A percentile compares a stretch with the other conserved stretches of the same genome.
These are phyloP conservation scores for Scalesia atractyloides DNA, from an alignment of 129 eudicot species.

Conservation along the genomic window DNA sequence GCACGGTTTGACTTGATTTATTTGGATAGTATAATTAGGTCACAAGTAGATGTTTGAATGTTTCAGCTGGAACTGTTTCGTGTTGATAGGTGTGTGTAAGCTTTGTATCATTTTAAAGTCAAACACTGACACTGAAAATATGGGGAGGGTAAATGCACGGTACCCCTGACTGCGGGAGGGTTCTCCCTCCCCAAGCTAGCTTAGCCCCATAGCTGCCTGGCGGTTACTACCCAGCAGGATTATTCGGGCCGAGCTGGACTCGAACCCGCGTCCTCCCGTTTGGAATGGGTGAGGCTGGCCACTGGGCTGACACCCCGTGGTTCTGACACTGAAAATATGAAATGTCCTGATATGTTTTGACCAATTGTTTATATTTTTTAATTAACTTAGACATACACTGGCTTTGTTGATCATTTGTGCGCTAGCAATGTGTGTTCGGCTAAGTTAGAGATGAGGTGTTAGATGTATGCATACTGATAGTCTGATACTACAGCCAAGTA, in stretches of 20 bases:
- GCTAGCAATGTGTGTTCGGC: background rate
- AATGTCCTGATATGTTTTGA: background rate
- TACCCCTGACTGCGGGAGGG: too few species aligned
- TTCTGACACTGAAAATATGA: too few species aligned
- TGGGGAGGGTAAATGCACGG: too few species aligned
- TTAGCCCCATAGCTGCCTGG: too few species aligned
- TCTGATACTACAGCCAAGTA: too few species aligned
- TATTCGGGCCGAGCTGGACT: too few species aligned
- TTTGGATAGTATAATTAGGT: background rate
- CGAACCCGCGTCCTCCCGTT: too few species aligned
- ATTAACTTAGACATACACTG: background rate
- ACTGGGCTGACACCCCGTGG: too few species aligned
- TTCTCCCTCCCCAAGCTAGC: too few species aligned
- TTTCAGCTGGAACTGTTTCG: background rate
- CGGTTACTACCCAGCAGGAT: too few species aligned
- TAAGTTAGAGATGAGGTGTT: slow-evolving; percentile 3
- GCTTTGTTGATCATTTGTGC: background rate
- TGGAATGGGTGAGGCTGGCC: too few species aligned
- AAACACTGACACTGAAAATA: too few species aligned
- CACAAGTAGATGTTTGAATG: background rate
- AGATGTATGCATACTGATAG: background rate
- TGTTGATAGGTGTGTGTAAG: background rate
- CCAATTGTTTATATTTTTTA: background rate
- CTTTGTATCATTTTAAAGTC: background rate
- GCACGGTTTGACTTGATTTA: background rate